Percentiles rank a stretch among this genome's conserved stretches.
These are phyloP conservation scores for Posidonia oceanica DNA, from an alignment of 116 monocot genomes.

Conservation along the genomic window DNA sequence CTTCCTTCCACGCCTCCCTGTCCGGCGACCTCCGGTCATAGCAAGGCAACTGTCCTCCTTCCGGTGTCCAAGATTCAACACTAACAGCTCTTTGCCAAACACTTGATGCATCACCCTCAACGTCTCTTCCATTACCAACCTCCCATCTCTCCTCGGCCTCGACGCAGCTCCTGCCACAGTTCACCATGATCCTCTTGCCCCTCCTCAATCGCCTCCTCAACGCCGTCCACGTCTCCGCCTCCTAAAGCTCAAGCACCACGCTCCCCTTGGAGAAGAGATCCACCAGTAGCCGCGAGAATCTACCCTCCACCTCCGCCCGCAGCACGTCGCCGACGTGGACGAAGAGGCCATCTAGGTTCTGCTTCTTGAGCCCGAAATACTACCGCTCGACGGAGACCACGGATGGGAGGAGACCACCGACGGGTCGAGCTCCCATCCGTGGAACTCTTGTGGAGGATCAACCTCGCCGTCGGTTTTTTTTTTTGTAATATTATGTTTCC, in stretches of 20 bases:
- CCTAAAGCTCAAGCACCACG: constrained; percentile 58
- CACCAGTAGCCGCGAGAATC: constrained; percentile 54
- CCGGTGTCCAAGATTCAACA: constrained; percentile 25
- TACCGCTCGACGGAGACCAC: constrained; percentile 21
- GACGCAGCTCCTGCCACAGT: constrained; percentile 57
- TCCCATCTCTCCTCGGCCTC: constrained; percentile 69
- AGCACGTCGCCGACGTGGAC: constrained; percentile 54
- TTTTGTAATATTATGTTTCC: too few relatives aligned
- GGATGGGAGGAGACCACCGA: constrained; percentile 36
- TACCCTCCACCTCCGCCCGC: constrained; percentile 22
- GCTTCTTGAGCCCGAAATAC: constrained; percentile 53
- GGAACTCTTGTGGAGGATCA: constrained; percentile 40
- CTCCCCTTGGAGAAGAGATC: constrained; percentile 66
- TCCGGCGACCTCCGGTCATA: constrained; percentile 39
- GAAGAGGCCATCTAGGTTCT: constrained; percentile 22
- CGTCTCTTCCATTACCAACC: constrained; percentile 40
- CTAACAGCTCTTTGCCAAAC: constrained; percentile 36
- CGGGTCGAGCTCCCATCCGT: constrained; percentile 85
- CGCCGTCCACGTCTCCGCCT: constrained; percentile 29
- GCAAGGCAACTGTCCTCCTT: constrained; percentile 46
- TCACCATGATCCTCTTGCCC: constrained; percentile 61
- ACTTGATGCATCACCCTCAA: constrained; percentile 29
- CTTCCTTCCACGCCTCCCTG: constrained; percentile 34
- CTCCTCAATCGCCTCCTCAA: constrained; percentile 25
- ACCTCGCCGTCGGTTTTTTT: constrained; percentile 26